Base-by-base conservation (phyloP, 2,329 filamentous ascomycete genomes). In the Xylaria sp. region DNA sequence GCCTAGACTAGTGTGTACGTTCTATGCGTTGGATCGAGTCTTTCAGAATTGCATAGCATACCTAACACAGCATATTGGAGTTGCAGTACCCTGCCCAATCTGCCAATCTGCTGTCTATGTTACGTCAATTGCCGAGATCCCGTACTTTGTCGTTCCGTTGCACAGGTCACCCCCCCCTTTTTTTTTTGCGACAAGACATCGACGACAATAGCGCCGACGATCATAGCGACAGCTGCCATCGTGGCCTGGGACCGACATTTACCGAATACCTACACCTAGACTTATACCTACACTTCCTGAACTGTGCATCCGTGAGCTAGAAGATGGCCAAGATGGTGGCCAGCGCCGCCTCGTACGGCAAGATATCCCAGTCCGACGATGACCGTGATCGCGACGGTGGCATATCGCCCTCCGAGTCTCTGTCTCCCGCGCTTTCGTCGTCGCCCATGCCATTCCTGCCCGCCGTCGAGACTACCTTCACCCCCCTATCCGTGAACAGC, bases 401-500 rank as follows among this genome's bases (percentile, higher is more conserved):
- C 56, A 69, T 66, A 28, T 76, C 76, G 15, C 73, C 74, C 49
- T 73, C 75, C 28, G 64, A 67, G 23, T 75, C 76, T 23, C 68
- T 75, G 15, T 78, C 77, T 39, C 75, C 76, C 13, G 73, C 73
- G 10, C 74, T 63, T 55, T 78, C 77, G 46, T 75, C 74, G n/a
- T 79, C 77, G 59, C 76, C 77, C 8, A 77, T 78, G 75, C 75
- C 77, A 54, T 77, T 78, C 61, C 73, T 79, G 15, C 71, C 71
- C 5, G 57, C 71, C 49, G 61, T 74, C 49, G 72, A 75, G 54
- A 72, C 75, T 18, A 74, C 75, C 10, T 77, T 78, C 62, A 79
- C 77, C n/a, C 77, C 77, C 3, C 63, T 79, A 57, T 79, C 78
- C 12, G 77, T 79, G 76, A 72, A 78, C 43, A 77, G 75, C 69